These are phyloP conservation scores for Spizellomyces punctatus DNA, from an alignment of 192 early-diverging fungal genomes.

Conservation along the genomic window DNA sequence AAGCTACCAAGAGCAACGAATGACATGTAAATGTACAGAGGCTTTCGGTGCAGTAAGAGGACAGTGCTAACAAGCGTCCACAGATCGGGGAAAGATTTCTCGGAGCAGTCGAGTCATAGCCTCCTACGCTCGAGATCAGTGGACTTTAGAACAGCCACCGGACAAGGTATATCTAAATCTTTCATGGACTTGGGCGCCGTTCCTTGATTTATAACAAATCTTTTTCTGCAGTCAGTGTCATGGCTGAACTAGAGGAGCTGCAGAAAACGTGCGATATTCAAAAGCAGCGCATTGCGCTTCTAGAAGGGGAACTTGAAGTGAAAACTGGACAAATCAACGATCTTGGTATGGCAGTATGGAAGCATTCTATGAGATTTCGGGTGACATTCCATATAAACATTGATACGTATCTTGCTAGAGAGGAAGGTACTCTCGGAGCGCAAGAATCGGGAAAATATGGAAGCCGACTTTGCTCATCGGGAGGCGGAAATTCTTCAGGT, in stretches of 20 bases:
- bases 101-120: too few species aligned
- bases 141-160: too few species aligned
- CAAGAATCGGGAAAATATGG: not conserved
- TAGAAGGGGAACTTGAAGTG: not conserved
- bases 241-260: not conserved
- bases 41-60: too few species aligned
- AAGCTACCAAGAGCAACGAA: too few species aligned
- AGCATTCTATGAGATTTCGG: not conserved
- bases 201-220: not conserved
- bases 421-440: not conserved
- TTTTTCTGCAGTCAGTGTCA: slow-evolving; percentile 1
- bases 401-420: not conserved
- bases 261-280: not conserved
- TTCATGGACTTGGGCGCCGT: too few species aligned
- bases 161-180: too few species aligned
- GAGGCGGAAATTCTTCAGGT: slow-evolving; percentile 14
- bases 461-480: not conserved
- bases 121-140: too few species aligned
- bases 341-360: slow-evolving; percentile 1
- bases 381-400: not conserved
- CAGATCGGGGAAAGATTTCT: too few species aligned
- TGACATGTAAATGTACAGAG: too few species aligned
- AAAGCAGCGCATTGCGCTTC: not conserved
- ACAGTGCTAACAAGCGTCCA: too few species aligned
- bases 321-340: not conserved